A percentile compares a stretch with the other conserved stretches of the same genome.
Evolutionary conservation across 768 basidiomycete genomes (phyloP).

Genomic region (Hortiboletus campestris): DNA sequence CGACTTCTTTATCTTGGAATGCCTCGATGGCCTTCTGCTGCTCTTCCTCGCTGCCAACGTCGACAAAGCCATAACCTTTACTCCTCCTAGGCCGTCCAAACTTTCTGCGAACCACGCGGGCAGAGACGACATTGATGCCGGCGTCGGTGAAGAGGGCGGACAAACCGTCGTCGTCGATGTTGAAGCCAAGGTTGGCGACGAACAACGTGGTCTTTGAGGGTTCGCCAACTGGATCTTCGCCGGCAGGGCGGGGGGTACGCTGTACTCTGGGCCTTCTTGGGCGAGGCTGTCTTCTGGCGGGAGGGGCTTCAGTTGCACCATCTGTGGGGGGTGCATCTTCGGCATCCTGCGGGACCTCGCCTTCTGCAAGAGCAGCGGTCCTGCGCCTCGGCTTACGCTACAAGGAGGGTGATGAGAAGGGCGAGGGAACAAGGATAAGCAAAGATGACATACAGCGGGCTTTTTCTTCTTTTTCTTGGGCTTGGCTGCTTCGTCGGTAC

Average conservation of each 20-base stretch:
- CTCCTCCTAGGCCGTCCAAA: conserved; percentile 83
- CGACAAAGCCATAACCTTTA: conserved; percentile 98
- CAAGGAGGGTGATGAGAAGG: conserved; percentile 13
- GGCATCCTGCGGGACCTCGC: conserved; percentile 27
- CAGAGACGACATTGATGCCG: conserved; percentile 77
- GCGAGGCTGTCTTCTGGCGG: conserved; percentile 44
- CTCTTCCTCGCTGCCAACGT: conserved; percentile 84
- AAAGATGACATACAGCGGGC: conserved; percentile 40
- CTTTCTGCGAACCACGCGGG: conserved; percentile 84
- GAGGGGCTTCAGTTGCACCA: conserved; percentile 36
- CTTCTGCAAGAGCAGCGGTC: conserved; percentile 35
- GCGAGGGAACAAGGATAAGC: background rate
- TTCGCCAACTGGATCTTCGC: conserved; percentile 84
- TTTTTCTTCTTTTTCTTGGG: conserved; percentile 84
- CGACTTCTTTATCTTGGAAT: conserved; percentile 85
- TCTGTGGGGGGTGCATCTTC: conserved; percentile 37
- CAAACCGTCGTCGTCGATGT: conserved; percentile 82
- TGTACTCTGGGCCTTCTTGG: conserved; percentile 56
- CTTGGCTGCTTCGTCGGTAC: conserved; percentile 57
- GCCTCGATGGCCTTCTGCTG: conserved; percentile 89
- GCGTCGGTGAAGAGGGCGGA: conserved; percentile 81
- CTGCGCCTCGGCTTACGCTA: conserved; percentile 56
- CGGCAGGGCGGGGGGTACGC: conserved; percentile 65
- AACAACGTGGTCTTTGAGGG: conserved; percentile 89
- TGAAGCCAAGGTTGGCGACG: conserved; percentile 97